Evolutionary conservation across 352 stramenopile genomes (phyloP).

Genomic region (Elongisporangium anandrum): DNA sequence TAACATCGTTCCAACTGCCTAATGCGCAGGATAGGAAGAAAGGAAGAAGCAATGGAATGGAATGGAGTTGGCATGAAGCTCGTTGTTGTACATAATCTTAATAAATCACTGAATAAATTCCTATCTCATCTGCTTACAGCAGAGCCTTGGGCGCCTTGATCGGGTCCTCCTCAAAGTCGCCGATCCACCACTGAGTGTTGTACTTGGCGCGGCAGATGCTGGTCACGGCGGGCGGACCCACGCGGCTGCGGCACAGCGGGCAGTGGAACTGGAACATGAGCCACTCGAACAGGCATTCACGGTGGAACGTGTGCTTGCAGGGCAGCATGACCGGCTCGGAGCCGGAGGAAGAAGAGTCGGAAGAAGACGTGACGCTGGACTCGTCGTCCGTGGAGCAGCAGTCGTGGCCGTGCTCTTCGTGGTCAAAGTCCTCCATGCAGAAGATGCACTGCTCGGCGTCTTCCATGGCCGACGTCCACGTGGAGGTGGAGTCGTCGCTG

Average conservation of each 20-base stretch:
- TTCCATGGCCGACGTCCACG: constrained; percentile 18
- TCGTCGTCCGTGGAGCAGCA: constrained; percentile 15
- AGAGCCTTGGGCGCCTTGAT: constrained; percentile 10
- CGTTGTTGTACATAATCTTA: neutral
- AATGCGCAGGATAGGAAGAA: no score
- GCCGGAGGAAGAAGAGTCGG: constrained; percentile 1
- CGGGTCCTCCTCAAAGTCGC: constrained; percentile 54
- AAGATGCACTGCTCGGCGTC: constrained; percentile 38
- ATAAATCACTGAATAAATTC: neutral
- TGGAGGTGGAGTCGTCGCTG: constrained; percentile 31
- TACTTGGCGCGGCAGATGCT: constrained; percentile 58
- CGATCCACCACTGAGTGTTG: constrained; percentile 64
- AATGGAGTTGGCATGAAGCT: neutral
- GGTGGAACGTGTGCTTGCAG: constrained; percentile 68
- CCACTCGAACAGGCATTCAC: constrained; percentile 74
- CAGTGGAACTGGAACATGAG: constrained; percentile 70
- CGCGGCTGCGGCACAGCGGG: constrained; percentile 51
- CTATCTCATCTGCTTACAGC: neutral
- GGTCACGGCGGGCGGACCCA: constrained; percentile 45
- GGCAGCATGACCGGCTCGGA: constrained; percentile 33
- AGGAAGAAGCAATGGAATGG: neutral
- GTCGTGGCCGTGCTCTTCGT: constrained; percentile 20
- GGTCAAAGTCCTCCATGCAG: constrained; percentile 39
- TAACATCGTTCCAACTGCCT: no score
- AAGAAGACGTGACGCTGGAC: constrained; percentile 9